These are phyloP conservation scores for Harrya chromipes DNA, from an alignment of 768 basidiomycete genomes.

Conservation along the genomic window DNA sequence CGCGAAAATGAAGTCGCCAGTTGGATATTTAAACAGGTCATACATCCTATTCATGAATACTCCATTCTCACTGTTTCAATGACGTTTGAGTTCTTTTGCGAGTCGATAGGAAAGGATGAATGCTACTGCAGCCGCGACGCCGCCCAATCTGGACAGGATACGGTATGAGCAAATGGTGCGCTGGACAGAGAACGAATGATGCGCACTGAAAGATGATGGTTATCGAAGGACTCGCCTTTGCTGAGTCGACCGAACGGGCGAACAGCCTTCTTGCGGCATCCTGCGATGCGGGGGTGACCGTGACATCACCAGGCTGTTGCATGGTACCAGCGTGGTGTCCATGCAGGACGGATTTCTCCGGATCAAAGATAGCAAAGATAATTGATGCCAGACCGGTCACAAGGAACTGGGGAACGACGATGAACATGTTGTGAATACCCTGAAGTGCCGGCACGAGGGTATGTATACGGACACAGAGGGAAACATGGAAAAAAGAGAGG, in stretches of 20 bases:
- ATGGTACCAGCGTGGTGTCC: slow-evolving; percentile 28
- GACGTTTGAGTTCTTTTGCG: slow-evolving; percentile 48
- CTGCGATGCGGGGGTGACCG: slow-evolving; percentile 1
- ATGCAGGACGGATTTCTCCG: slow-evolving; percentile 44
- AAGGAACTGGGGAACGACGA: slow-evolving; percentile 93
- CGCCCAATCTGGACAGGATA: slow-evolving; percentile 46
- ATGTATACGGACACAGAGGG: background rate
- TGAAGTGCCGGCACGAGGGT: slow-evolving; percentile 26
- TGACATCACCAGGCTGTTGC: slow-evolving; percentile 5
- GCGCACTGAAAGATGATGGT: slow-evolving; percentile 75
- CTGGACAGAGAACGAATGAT: background rate
- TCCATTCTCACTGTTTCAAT: background rate
- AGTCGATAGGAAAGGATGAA: slow-evolving; percentile 54
- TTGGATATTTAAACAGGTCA: no score
- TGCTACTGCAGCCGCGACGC: slow-evolving; percentile 51
- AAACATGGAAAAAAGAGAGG: background rate
- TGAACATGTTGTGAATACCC: slow-evolving; percentile 95
- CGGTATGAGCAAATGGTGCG: background rate
- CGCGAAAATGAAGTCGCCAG: no score
- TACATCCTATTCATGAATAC: background rate
- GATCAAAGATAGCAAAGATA: slow-evolving; percentile 84
- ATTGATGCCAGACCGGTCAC: slow-evolving; percentile 83
- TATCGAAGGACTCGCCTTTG: slow-evolving; percentile 50
- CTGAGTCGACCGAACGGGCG: slow-evolving; percentile 9
- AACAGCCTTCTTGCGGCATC: slow-evolving; percentile 7